Conservation (phyloP, 164 flowering plant genomes). For the Tetrastigma voinierianum region DNA sequence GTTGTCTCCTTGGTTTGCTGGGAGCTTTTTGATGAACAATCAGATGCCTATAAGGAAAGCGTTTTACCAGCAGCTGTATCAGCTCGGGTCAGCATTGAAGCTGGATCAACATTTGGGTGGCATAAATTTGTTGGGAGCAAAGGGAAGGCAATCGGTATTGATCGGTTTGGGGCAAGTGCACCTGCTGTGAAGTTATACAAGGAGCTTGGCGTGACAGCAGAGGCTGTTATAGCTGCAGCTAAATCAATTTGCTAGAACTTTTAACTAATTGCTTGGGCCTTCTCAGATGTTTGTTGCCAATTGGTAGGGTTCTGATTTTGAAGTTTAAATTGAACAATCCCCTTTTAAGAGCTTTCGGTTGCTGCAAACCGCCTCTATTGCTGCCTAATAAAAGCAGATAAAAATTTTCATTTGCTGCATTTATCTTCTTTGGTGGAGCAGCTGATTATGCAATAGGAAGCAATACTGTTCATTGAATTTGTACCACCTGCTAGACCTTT, state of each 20-base stretch:
- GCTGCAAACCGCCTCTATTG: constrained; percentile 15
- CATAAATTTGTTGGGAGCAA: constrained; percentile 63
- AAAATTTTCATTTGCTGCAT: constrained; percentile 15
- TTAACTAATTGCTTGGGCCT: not conserved
- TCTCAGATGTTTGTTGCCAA: constrained; percentile 3
- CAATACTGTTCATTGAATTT: constrained; percentile 21
- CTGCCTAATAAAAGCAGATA: constrained; percentile 23
- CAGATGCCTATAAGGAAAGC: constrained; percentile 90
- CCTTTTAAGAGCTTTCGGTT: constrained; percentile 13
- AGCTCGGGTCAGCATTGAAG: constrained; percentile 92
- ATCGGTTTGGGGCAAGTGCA: constrained; percentile 93
- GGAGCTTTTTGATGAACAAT: constrained; percentile 90
- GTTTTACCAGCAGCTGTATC: constrained; percentile 79
- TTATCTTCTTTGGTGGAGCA: too few relatives aligned
- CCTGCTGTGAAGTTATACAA: constrained; percentile 91
- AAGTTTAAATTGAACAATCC: constrained; percentile 19
- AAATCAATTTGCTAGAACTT: constrained; percentile 46
- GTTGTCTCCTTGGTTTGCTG: constrained; percentile 88
- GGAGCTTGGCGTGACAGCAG: constrained; percentile 85
- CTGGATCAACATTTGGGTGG: constrained; percentile 97
- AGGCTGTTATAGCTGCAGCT: constrained; percentile 87
- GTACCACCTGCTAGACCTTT: constrained; percentile 27
- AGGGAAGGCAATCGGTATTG: constrained; percentile 91
- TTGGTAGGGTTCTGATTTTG: constrained; percentile 18
- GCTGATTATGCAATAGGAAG: constrained; percentile 19